Evolutionary conservation across 805 yeast genomes (phyloP).

Genomic region (Candida jianshihensis): DNA sequence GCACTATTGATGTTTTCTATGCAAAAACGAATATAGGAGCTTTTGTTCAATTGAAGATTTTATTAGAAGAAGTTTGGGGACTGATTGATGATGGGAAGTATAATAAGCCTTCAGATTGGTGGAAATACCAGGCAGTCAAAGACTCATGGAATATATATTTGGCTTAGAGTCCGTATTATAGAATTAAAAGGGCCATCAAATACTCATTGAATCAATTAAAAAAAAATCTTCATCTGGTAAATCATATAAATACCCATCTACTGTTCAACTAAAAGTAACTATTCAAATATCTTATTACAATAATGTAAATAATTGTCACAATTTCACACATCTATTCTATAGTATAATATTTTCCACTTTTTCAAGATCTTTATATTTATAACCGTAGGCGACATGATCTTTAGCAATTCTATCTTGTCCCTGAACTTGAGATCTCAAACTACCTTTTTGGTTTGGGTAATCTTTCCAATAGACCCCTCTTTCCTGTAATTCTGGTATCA

Average conservation of each 20-base stretch:
- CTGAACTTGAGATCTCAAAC: conserved; percentile 8
- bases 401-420: conserved; percentile 3
- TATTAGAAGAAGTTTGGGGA: background rate
- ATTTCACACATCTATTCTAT: too few species aligned
- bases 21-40: background rate
- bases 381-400: conserved; percentile 5
- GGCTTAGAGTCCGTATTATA: background rate
- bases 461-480: conserved; percentile 33
- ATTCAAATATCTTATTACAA: too few species aligned
- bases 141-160: conserved; percentile 1
- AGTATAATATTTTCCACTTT: too few species aligned
- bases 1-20: background rate
- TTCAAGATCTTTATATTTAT: conserved; percentile 3
- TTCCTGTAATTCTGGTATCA: conserved; percentile 32
- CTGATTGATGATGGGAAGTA: background rate
- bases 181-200: too few species aligned
- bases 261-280: too few species aligned
- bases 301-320: too few species aligned
- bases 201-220: too few species aligned
- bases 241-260: too few species aligned
- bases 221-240: too few species aligned
- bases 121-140: background rate
- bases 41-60: background rate
- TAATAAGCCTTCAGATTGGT: conserved; percentile 1
- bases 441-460: conserved; percentile 20